Base-by-base conservation (phyloP, 2,329 filamentous ascomycete species). In the Emmonsiellopsis sp. region DNA sequence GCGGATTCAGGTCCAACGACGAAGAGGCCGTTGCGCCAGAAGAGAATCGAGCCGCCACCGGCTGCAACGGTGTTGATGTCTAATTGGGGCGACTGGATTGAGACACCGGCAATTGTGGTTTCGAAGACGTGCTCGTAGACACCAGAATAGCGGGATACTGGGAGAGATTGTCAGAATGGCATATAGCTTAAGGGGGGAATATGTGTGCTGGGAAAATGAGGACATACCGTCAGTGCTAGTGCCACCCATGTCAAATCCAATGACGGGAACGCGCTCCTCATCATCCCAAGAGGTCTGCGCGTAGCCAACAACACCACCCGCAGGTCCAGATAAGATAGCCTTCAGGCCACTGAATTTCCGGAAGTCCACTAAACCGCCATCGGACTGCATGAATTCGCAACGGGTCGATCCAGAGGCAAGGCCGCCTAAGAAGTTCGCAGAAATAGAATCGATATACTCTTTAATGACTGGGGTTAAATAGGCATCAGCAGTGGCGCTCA, bases 311-410 rank as follows among this genome's bases (percentile, higher is more conserved):
- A 96, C 91, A 45, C 91, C 91, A 44, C 91, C 91, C n/a, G 91
- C 91, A 0, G 91, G 91, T 0, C 91, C 92, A 0, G 90, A 95
- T 4, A 96, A 67, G 54, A 96, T 95, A 1, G 90, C 91, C 62
- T 87, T 86, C 8, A 96, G 72, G 0, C 91, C 91, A 1, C 88
- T 93, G 65, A 96, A 96, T 61, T 77, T 68, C 52, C 69, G 70
- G 51, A 75, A 74, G 56, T 75, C 72, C 6, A 84, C 82, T 6
- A 85, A 68, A 4, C 82, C 82, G 48, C 88, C 89, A 59, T 94
- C 89, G 5, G 87, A 92, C 69, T 96, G 91, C 92, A 96, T 96
- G 61, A 96, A 96, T 67, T 96, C 91, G 70, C 91, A 96, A 57
- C 91, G 77, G 3, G 88, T 87, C 6, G 84, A 87, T 54, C 77